phyloP scores from a whole-genome alignment of 2,329 filamentous ascomycete genomes.

The Aspergillus candidus region DNA sequence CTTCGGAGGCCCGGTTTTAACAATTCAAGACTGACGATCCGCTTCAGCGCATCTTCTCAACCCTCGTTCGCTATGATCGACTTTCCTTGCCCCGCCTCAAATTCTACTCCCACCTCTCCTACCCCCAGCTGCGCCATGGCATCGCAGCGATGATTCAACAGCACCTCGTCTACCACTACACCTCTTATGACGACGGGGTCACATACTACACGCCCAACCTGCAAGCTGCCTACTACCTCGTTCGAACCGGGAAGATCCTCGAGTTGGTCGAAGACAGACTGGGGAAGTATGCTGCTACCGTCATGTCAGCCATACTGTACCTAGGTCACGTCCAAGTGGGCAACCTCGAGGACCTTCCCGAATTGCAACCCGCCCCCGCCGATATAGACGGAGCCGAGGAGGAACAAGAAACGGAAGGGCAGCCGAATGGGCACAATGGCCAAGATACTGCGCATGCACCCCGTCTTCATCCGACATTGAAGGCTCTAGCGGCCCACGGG shows the following conservation, averaged over 20 bases:
- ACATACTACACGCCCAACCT: constrained; percentile 82
- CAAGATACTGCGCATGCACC: constrained; percentile 17
- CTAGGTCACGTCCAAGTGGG: constrained; percentile 64
- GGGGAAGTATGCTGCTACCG: constrained; percentile 65
- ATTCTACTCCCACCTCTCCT: constrained; percentile 64
- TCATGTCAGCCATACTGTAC: constrained; percentile 68
- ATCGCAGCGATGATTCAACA: constrained; percentile 83
- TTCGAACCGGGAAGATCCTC: constrained; percentile 75
- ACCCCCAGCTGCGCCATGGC: constrained; percentile 72
- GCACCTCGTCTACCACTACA: constrained; percentile 71
- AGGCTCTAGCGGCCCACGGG: constrained; percentile 36
- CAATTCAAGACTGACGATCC: not conserved
- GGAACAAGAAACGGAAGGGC: constrained; percentile 15
- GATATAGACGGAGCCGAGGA: constrained; percentile 22
- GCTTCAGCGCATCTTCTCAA: constrained; percentile 71
- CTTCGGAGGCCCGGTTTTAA: constrained; percentile 13
- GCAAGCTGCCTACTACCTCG: constrained; percentile 71
- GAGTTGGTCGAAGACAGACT: constrained; percentile 67
- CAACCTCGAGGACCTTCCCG: constrained; percentile 39
- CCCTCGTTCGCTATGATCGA: constrained; percentile 72
- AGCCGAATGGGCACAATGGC: constrained; percentile 18
- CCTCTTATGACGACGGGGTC: constrained; percentile 54
- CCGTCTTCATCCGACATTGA: constrained; percentile 34
- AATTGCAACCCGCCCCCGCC: constrained; percentile 22
- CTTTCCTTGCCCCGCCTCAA: constrained; percentile 64